A percentile compares a stretch with the other conserved stretches of the same genome.
Evolutionary conservation across 2,329 filamentous ascomycete species (phyloP).

Genomic region (Hymenoscyphus albidus): DNA sequence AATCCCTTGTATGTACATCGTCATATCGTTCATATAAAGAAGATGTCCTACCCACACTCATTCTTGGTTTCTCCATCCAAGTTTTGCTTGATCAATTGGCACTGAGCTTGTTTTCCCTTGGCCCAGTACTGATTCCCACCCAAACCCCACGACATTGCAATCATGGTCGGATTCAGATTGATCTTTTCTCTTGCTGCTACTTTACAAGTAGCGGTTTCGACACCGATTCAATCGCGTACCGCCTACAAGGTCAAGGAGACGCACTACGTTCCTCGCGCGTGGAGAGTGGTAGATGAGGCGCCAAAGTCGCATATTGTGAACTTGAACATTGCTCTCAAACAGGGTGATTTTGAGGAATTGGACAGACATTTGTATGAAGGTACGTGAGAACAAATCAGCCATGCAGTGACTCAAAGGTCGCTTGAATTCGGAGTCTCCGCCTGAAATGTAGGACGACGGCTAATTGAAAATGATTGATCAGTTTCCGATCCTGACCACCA

Average conservation of each 20-base stretch:
- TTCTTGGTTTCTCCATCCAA: background rate
- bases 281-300: conserved; percentile 46
- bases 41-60: background rate
- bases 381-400: conserved; percentile 27
- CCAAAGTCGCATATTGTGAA: conserved; percentile 47
- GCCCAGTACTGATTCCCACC: background rate
- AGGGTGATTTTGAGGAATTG: conserved; percentile 51
- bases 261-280: conserved; percentile 48
- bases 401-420: background rate
- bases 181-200: conserved; percentile 9
- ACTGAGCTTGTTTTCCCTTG: conserved; percentile 2
- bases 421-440: conserved; percentile 3
- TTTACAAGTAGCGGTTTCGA: conserved; percentile 19
- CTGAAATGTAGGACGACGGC: background rate
- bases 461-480: conserved; percentile 20
- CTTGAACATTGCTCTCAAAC: conserved; percentile 56
- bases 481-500: conserved; percentile 50
- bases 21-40: background rate
- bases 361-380: conserved; percentile 53
- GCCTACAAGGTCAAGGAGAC: conserved; percentile 53
- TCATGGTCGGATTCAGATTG: background rate
- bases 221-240: conserved; percentile 38
- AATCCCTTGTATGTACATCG: background rate
- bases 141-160: background rate
- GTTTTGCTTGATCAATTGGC: conserved; percentile 4